Evolutionary conservation across 179 eudicot species (phyloP).

Genomic region (Patellifolia procumbens): DNA sequence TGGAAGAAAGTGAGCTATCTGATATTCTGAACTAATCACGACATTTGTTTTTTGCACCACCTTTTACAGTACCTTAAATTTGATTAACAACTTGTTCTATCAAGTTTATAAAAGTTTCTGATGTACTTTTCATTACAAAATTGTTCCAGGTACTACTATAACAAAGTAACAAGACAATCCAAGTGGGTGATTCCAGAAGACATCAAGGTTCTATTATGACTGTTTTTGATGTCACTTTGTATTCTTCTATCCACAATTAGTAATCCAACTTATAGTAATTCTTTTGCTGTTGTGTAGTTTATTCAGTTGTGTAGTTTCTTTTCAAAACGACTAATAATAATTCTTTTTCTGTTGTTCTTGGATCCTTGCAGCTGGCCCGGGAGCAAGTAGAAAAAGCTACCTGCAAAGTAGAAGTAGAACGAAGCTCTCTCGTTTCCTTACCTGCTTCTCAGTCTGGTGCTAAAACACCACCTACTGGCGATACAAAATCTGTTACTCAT

Average conservation of each 20-base stretch:
- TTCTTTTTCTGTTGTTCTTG: not conserved
- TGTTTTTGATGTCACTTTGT: not conserved
- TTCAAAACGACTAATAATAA: not conserved
- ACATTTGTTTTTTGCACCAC: not conserved
- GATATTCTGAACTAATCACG: conserved; percentile 9
- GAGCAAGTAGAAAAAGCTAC: conserved; percentile 52
- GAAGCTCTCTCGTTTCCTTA: conserved; percentile 35
- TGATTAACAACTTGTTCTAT: conserved; percentile 1
- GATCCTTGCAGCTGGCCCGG: conserved; percentile 62
- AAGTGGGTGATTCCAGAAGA: conserved; percentile 93
- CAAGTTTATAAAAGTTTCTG: conserved; percentile 18
- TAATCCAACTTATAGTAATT: not conserved
- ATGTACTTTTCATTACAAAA: not conserved
- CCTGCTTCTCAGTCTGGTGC: conserved; percentile 38
- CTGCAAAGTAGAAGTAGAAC: conserved; percentile 27
- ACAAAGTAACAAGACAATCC: conserved; percentile 75
- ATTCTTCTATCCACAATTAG: not conserved
- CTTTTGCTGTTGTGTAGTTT: too few species aligned
- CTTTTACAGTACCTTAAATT: conserved; percentile 11
- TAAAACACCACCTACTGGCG: conserved; percentile 39
- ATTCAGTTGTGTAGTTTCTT: not conserved
- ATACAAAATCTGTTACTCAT: conserved; percentile 33
- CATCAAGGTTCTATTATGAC: conserved; percentile 57
- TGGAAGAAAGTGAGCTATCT: conserved; percentile 69
- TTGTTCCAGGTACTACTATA: conserved; percentile 72